Evolutionary conservation across 139 green algal species (phyloP), one percentile per base, ranked within the genome.

Genomic region (Penium margaritaceum): DNA sequence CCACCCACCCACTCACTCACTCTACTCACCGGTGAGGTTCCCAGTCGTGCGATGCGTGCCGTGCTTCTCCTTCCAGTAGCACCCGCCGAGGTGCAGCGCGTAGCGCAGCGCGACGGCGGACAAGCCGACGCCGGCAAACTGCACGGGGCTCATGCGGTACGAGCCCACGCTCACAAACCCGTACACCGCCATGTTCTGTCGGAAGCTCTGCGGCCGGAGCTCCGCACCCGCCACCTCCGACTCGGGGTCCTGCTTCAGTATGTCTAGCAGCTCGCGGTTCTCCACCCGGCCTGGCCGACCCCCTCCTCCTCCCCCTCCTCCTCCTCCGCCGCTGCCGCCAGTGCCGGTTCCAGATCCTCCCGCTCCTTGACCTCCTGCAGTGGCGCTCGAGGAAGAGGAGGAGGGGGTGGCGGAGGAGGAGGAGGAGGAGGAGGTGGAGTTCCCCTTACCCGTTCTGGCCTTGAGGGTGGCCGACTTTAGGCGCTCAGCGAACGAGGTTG

Each of bases 81-180:
- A 75, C 32, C 27, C 27, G 35, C 67, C 67, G 15, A 75, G 46
- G 9, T 67, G 57, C n/a, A 35, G 55, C 9, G 67, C 35, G 67
- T 75, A 47, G 67, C 43, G 67, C 46, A 67, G 51, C 32, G 32
- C 44, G 53, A 32, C 24, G 27, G 24, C 67, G 29, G 67, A 32
- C 67, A 75, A 37, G 14, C 67, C 67, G 9, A 75, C 29, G 46
- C 27, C 55, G 37, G 67, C 67, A 41, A 75, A 63, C 34, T 21
- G 27, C n/a, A 30, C 14, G n/a, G 19, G 27, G 55, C 55, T 46
- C 37, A 46, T 75, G 53, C 67, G 55, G 67, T 75, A 75, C 5
- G 5, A 39, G 0, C 32, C 38, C 24, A 63, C 38, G 46, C 36
- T n/a, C 35, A 75, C 58, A 3, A 72, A 63, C 17, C 65, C 34